Evolutionary conservation across 1,284 basidiomycete species (phyloP), one percentile per base, ranked within the genome.

Genomic region (Ustilago trichophora): DNA sequence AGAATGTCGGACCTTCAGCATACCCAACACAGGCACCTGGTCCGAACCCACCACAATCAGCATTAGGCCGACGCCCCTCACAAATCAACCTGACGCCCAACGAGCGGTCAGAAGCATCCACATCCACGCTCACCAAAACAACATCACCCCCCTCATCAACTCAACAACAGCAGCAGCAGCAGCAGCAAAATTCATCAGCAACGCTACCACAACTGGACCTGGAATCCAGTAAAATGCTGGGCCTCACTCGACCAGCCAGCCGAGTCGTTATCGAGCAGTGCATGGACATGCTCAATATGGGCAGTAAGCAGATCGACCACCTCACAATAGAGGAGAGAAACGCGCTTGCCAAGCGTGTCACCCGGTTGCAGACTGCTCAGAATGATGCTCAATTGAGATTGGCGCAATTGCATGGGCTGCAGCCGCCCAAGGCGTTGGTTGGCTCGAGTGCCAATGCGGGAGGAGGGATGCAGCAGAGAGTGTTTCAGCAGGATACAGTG

Each of bases 251-350:
- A 10, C 67, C 62, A 15, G 57, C 62, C 1, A 60, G 56, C 37
- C 29, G 35, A 16, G 25, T 36, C 4, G 40, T 60, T 12, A 57
- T 70, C 19, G 50, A 57, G 16, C 62, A 60, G 25, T 70, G 67
- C 43, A 65, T 65, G 62, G 45, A 60, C n/a, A 70, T 70, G 67
- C 52, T 70, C 55, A 49, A 49, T 12, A 22, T 70, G 8, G 53
- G 52, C 16, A 33, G 11, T n/a, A 65, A 50, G 19, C 11, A 25
- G n/a, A 35, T 70, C n/a, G 62, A 62, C 6, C 32, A 27, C 0
- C 24, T 70, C 16, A 37, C 45, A 0, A 15, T 19, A 3, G 48
- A 49, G 3, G 56, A 70, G 36, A 33, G 24, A 21, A 41, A 25
- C 2, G 52, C 62, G 24, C 41, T 70, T 5, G 44, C 48, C 6